phyloP scores from a whole-genome alignment of 345 rosid genomes.

The Camelina neglecta region DNA sequence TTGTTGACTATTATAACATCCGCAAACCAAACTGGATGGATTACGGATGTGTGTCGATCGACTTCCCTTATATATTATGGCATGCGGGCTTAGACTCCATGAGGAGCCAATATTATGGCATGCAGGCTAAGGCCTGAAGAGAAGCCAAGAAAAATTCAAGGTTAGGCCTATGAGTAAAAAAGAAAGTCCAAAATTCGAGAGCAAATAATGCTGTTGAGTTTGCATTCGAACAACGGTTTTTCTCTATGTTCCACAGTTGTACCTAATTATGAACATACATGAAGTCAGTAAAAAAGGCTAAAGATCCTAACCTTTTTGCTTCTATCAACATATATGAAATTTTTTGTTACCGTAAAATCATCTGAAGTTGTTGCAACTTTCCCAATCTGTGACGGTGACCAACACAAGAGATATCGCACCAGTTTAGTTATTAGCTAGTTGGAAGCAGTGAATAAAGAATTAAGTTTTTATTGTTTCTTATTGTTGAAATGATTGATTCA shows the following conservation, averaged over 20 bases:
- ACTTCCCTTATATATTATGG: too few species aligned
- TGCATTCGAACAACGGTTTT: conserved; percentile 48
- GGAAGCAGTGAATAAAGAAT: not conserved
- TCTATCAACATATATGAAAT: not conserved
- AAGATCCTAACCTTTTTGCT: not conserved
- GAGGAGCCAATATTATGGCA: too few species aligned
- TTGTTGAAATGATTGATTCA: not conserved
- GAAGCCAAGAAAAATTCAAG: too few species aligned
- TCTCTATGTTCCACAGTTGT: conserved; percentile 73
- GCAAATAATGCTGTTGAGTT: conserved; percentile 11
- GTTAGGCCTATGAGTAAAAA: too few species aligned
- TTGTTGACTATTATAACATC: too few species aligned
- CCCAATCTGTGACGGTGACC: conserved; percentile 70
- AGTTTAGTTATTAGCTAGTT: not conserved
- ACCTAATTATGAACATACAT: conserved; percentile 47
- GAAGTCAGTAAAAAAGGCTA: not conserved
- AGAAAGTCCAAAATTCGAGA: not conserved
- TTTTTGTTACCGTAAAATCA: conserved; percentile 68
- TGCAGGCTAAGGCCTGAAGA: too few species aligned
- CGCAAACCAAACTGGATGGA: too few species aligned
- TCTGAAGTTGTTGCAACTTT: conserved; percentile 82
- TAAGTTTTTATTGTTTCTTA: not conserved
- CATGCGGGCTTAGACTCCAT: too few species aligned
- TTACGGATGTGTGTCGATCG: too few species aligned
- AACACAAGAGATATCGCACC: conserved; percentile 30